phyloP scores from a whole-genome alignment of 345 rosid species.

The Citrus trifoliata region DNA sequence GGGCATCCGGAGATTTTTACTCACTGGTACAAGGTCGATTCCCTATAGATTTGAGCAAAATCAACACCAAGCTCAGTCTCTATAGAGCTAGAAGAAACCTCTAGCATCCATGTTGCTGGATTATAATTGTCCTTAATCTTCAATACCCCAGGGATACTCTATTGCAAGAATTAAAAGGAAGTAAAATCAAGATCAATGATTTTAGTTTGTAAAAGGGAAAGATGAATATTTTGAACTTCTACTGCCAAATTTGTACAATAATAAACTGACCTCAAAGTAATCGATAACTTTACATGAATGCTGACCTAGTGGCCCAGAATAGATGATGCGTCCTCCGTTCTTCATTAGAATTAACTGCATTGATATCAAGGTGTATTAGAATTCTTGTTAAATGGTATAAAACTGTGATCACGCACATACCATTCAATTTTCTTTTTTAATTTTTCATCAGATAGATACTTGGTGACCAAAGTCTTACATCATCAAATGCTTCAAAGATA shows the following conservation, averaged over 20 bases:
- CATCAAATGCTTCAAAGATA: conserved; percentile 48
- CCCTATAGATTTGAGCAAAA: conserved; percentile 29
- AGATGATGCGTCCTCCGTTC: conserved; percentile 36
- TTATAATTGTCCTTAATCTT: conserved; percentile 38
- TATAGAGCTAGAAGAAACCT: conserved; percentile 34
- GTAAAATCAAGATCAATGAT: background rate
- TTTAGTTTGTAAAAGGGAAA: background rate
- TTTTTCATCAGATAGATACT: background rate
- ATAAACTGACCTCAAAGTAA: conserved; percentile 36
- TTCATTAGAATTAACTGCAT: conserved; percentile 43
- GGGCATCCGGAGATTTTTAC: conserved; percentile 6
- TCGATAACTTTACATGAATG: conserved; percentile 36
- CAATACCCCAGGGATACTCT: conserved; percentile 38
- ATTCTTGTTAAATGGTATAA: too few species aligned
- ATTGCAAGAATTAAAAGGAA: background rate
- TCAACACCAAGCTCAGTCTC: conserved; percentile 41
- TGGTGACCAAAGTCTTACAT: conserved; percentile 24
- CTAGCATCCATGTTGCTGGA: conserved; percentile 57
- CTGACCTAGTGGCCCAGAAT: conserved; percentile 36
- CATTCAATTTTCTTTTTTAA: background rate
- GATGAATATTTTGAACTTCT: background rate
- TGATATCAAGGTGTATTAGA: background rate
- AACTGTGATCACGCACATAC: background rate
- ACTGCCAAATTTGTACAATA: background rate
- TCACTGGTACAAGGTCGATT: conserved; percentile 33